These are phyloP conservation scores for Scedosporium dehoogii DNA, from an alignment of 2,329 filamentous ascomycete species.

Conservation along the genomic window DNA sequence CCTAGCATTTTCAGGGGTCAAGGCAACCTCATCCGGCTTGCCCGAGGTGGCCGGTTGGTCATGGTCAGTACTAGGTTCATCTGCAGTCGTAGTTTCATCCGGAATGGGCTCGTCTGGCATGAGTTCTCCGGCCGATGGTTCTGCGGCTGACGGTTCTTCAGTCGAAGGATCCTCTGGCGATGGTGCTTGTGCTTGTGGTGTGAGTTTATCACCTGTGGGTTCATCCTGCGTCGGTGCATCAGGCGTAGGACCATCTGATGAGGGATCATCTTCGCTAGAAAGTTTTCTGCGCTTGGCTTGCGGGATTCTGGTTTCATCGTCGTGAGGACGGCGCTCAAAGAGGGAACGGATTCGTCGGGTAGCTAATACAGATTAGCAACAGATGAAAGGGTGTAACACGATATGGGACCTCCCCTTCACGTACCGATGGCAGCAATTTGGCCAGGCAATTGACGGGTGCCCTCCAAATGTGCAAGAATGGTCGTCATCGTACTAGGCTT, in stretches of 20 bases:
- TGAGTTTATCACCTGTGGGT: too few species aligned
- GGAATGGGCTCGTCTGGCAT: too few species aligned
- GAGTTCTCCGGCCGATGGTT: too few species aligned
- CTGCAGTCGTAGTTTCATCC: too few species aligned
- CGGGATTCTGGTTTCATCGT: neutral
- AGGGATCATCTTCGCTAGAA: neutral
- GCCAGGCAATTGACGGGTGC: conserved; percentile 1
- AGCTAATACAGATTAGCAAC: neutral
- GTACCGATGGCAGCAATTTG: neutral
- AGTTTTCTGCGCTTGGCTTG: conserved; percentile 1
- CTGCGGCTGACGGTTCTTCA: too few species aligned
- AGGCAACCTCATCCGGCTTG: neutral
- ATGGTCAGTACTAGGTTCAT: too few species aligned
- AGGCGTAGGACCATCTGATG: neutral
- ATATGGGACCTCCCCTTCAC: neutral
- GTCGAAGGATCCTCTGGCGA: too few species aligned
- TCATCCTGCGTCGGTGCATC: neutral
- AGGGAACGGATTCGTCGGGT: neutral
- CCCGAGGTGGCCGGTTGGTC: neutral
- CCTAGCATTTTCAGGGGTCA: neutral
- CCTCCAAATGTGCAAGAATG: neutral
- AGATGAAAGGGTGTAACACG: neutral
- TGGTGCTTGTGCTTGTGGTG: too few species aligned
- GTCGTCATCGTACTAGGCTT: neutral
- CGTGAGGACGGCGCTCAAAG: neutral